Percentiles rank a stretch among this genome's conserved stretches.
Conservation (phyloP, 352 stramenopile genomes). For the Globisporangium nodosum region DNA sequence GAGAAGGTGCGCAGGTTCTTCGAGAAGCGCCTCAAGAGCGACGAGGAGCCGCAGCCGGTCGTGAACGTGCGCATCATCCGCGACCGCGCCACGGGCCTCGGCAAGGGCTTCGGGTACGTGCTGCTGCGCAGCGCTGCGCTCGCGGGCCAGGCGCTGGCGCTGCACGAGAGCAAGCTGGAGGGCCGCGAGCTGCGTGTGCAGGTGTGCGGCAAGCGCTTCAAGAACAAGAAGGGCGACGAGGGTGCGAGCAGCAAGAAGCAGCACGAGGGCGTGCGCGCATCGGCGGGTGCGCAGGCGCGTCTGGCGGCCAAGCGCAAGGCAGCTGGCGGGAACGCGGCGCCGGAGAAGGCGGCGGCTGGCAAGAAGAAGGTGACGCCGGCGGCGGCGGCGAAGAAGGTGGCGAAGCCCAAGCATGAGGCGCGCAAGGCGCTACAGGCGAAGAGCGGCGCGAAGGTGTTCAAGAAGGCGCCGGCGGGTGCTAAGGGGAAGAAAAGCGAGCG, state of each 20-base stretch:
- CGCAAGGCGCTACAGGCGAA: constrained; percentile 36
- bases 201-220: constrained; percentile 83
- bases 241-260: constrained; percentile 17
- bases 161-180: constrained; percentile 64
- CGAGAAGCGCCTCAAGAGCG: constrained; percentile 50
- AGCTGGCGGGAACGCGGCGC: neutral
- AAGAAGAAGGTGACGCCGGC: constrained; percentile 16
- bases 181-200: constrained; percentile 66
- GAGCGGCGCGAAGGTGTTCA: constrained; percentile 13
- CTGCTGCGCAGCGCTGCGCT: constrained; percentile 64
- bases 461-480: constrained; percentile 5
- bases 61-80: constrained; percentile 88
- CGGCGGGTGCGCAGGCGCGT: constrained; percentile 44
- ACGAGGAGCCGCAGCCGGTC: constrained; percentile 61
- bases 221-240: constrained; percentile 67
- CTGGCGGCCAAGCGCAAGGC: constrained; percentile 57
- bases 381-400: constrained; percentile 31
- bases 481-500: constrained; percentile 21
- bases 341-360: constrained; percentile 3
- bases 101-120: constrained; percentile 91
- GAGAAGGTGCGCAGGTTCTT: constrained; percentile 74
- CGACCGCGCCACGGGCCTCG: constrained; percentile 82
- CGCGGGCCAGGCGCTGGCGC: constrained; percentile 62
- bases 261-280: constrained; percentile 52
- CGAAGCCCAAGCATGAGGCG: constrained; percentile 52